Evolutionary conservation across 345 rosid species (phyloP).

Genomic region (Acer negundo): DNA sequence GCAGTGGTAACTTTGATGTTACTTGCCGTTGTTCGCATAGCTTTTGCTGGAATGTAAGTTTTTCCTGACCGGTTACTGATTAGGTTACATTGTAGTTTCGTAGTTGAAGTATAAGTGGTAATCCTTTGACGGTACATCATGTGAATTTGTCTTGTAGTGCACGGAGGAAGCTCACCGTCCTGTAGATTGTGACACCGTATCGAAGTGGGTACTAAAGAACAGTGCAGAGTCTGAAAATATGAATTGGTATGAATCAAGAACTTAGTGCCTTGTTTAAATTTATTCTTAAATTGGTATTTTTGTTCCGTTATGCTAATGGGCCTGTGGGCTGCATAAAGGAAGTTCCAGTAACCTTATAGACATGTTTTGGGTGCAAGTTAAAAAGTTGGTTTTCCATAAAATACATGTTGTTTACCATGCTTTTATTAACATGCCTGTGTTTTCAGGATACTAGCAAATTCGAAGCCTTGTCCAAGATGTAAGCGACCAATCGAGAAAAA

Average conservation of each 20-base stretch:
- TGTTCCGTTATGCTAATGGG: not conserved
- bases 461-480: constrained; percentile 84
- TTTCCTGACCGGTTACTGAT: constrained; percentile 10
- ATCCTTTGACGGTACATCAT: not conserved
- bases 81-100: not conserved
- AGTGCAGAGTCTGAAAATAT: constrained; percentile 85
- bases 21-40: constrained; percentile 61
- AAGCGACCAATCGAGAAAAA: constrained; percentile 82
- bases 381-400: not conserved
- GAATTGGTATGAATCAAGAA: constrained; percentile 54
- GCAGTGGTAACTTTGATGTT: constrained; percentile 76
- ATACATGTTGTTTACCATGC: not conserved
- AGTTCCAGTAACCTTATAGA: not conserved
- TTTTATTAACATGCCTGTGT: constrained; percentile 2
- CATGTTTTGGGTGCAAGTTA: not conserved
- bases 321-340: not conserved
- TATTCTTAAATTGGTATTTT: not conserved
- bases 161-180: constrained; percentile 91
- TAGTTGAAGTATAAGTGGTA: not conserved
- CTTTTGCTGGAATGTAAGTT: constrained; percentile 90
- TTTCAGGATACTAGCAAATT: constrained; percentile 74
- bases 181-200: constrained; percentile 74
- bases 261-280: constrained; percentile 1
- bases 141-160: constrained; percentile 44
- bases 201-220: constrained; percentile 79